phyloP scores from a whole-genome alignment of 78 protist genomes.

The Dictyostelium brefeldianum region DNA sequence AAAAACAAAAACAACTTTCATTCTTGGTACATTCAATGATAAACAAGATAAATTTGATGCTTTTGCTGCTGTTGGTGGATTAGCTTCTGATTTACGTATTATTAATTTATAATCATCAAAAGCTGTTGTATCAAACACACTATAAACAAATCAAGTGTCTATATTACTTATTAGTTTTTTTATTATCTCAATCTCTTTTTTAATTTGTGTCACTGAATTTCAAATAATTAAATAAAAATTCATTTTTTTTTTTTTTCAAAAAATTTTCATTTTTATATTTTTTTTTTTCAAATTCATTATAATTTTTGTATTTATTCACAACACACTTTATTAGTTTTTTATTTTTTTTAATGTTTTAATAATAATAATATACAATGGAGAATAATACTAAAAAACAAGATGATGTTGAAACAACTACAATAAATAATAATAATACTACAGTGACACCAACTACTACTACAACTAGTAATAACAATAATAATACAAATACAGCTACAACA shows the following conservation, averaged over 20 bases:
- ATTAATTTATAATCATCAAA: background rate
- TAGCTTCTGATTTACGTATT: background rate
- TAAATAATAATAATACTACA: background rate
- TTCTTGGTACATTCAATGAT: background rate
- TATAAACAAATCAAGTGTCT: background rate
- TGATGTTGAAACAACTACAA: background rate
- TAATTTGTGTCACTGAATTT: too few species aligned
- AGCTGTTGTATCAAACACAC: too few species aligned
- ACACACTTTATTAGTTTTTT: too few species aligned
- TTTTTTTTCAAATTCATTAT: background rate
- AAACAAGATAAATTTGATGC: slow-evolving; percentile 23
- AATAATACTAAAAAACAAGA: background rate
- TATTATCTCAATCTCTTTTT: too few species aligned
- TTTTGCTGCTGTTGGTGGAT: background rate
- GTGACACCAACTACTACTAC: background rate
- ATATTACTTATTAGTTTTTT: background rate
- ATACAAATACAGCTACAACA: background rate
- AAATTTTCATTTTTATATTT: background rate
- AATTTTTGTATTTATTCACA: background rate
- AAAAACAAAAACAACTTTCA: background rate
- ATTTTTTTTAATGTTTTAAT: too few species aligned
- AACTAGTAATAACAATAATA: background rate
- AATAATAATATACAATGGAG: background rate
- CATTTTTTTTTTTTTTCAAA: slow-evolving; percentile 2
- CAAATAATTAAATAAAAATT: too few species aligned